Conservation (phyloP, 352 stramenopile genomes). For the Globisporangium middletonii region DNA sequence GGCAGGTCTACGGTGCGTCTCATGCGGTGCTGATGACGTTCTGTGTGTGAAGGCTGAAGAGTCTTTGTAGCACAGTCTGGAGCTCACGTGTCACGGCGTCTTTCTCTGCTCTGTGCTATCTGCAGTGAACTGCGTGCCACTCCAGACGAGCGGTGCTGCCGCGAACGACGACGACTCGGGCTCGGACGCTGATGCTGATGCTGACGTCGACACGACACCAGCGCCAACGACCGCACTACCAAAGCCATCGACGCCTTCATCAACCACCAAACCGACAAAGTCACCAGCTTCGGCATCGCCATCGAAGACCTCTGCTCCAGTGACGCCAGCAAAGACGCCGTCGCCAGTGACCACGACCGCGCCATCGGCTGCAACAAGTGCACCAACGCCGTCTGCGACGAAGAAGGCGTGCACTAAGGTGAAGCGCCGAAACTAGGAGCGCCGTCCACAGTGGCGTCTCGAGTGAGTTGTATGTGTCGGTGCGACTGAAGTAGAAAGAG, state of each 20-base stretch:
- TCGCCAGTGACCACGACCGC: conserved; percentile 14
- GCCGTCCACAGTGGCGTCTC: neutral
- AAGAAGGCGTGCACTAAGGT: conserved; percentile 21
- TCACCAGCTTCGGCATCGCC: neutral
- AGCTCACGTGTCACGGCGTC: neutral
- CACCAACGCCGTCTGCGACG: conserved; percentile 10
- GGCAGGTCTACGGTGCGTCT: conserved; percentile 13
- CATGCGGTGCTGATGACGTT: neutral
- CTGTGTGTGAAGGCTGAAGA: neutral
- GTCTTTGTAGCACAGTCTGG: too few relatives aligned
- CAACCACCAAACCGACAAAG: neutral
- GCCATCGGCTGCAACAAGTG: conserved; percentile 1
- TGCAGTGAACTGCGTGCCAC: conserved; percentile 21
- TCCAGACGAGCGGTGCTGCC: neutral
- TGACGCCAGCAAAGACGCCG: conserved; percentile 2
- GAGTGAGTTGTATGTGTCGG: too few relatives aligned
- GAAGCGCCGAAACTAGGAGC: conserved; percentile 2
- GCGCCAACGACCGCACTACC: neutral
- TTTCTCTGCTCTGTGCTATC: neutral
- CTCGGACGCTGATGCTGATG: neutral
- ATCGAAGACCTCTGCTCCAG: too few relatives aligned
- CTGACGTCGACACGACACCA: neutral
- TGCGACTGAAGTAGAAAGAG: too few relatives aligned
- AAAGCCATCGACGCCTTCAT: neutral
- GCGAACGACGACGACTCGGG: neutral